phyloP scores from a whole-genome alignment of 192 early-diverging fungal genomes.

The Rhizophagus sp. region DNA sequence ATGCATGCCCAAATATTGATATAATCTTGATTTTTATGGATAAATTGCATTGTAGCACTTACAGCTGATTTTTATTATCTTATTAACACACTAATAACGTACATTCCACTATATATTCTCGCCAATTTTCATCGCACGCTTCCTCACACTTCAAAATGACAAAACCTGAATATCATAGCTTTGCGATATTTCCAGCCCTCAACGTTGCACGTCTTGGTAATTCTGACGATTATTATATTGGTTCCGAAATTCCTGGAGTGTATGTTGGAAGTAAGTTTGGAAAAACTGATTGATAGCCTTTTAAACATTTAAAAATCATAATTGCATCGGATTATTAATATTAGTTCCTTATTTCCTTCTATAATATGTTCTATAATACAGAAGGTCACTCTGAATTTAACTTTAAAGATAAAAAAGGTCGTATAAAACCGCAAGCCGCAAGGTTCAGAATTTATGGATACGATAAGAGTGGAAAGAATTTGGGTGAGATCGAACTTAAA shows the following conservation, averaged over 20 bases:
- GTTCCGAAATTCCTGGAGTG: constrained; percentile 25
- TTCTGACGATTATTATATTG: constrained; percentile 17
- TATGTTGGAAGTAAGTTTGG: constrained; percentile 25
- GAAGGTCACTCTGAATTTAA: neutral
- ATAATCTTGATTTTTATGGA: too few relatives aligned
- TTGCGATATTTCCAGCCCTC: constrained; percentile 25
- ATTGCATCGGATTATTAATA: neutral
- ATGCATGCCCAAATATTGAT: too few relatives aligned
- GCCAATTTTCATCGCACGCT: neutral
- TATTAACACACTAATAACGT: too few relatives aligned
- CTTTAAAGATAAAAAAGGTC: neutral
- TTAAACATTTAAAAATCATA: neutral
- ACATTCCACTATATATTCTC: neutral
- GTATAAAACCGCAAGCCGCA: constrained; percentile 19
- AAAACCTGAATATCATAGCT: too few relatives aligned
- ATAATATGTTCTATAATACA: neutral
- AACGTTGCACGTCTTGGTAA: constrained; percentile 15
- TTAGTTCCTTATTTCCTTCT: too few relatives aligned
- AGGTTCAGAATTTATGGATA: constrained; percentile 27
- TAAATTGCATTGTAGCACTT: too few relatives aligned
- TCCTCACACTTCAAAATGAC: neutral
- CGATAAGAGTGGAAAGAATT: neutral
- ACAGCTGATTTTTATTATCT: too few relatives aligned
- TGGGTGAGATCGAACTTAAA: neutral
- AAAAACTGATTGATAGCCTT: neutral